These are phyloP conservation scores for Botrytis medusae DNA, from an alignment of 2,329 filamentous ascomycete genomes.

Conservation along the genomic window DNA sequence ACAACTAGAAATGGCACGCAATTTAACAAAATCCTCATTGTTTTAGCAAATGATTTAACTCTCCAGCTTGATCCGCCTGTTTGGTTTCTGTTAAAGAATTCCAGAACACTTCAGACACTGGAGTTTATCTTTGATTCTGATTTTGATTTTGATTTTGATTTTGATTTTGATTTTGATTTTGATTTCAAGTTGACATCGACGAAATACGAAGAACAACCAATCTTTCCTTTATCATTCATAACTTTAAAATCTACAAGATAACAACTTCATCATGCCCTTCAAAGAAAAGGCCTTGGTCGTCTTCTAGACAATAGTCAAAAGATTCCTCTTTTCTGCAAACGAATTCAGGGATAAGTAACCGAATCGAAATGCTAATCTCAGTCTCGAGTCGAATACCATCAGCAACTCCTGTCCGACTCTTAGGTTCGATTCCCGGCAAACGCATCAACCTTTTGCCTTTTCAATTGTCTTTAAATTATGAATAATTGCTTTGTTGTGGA, in stretches of 20 bases:
- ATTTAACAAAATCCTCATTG: background rate
- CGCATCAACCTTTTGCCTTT: background rate
- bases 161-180: background rate
- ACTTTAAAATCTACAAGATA: background rate
- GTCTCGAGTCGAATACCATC: background rate
- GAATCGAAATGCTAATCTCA: background rate
- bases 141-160: background rate
- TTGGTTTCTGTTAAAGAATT: background rate
- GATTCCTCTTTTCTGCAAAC: background rate
- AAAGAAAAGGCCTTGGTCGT: too few relatives aligned
- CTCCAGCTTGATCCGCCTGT: background rate
- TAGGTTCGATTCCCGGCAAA: background rate
- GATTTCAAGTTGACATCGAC: background rate
- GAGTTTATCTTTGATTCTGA: background rate
- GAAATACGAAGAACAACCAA: too few relatives aligned
- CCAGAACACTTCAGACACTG: too few relatives aligned
- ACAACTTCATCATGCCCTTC: background rate
- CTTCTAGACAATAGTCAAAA: background rate
- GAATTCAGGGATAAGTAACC: background rate
- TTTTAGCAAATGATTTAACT: background rate
- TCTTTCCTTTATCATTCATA: background rate
- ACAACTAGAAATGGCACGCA: background rate
- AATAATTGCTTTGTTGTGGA: background rate
- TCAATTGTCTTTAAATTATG: background rate
- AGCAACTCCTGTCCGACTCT: too few relatives aligned